These are phyloP conservation scores for Euphorbia schlechtendalii DNA, from an alignment of 441 rosid species.

Conservation along the genomic window DNA sequence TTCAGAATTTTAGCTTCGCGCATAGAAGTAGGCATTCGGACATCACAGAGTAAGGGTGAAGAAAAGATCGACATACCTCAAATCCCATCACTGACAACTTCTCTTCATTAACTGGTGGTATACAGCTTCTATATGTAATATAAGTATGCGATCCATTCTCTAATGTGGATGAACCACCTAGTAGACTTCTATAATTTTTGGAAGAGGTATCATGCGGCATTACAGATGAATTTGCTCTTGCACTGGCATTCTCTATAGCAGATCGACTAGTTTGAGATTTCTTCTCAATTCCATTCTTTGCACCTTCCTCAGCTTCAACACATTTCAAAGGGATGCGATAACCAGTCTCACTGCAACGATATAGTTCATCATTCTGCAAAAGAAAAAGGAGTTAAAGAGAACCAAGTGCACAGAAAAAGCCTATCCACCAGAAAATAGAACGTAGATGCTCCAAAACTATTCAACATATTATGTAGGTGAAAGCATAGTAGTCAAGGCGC, in stretches of 20 bases:
- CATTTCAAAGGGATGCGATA: conserved; percentile 83
- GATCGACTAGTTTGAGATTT: conserved; percentile 37
- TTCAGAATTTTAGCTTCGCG: not conserved
- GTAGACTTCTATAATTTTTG: conserved; percentile 35
- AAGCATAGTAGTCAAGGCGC: no score
- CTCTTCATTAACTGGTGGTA: conserved; percentile 57
- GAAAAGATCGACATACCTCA: conserved; percentile 45
- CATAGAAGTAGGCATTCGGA: not conserved
- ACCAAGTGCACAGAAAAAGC: not conserved
- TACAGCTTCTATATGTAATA: conserved; percentile 81
- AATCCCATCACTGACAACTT: conserved; percentile 68
- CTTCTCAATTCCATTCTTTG: conserved; percentile 23
- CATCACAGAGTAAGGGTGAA: conserved; percentile 2
- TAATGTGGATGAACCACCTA: conserved; percentile 33
- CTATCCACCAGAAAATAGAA: not conserved
- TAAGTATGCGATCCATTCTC: conserved; percentile 41
- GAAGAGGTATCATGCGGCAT: conserved; percentile 20
- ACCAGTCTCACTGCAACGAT: conserved; percentile 90
- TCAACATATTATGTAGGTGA: not conserved
- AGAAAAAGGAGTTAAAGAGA: conserved; percentile 4
- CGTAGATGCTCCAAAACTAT: not conserved
- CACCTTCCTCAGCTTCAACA: conserved; percentile 31
- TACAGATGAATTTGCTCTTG: conserved; percentile 12
- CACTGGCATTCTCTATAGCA: conserved; percentile 24
- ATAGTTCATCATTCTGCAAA: conserved; percentile 54